Base-by-base conservation (phyloP, 352 stramenopile genomes). In the Phytophthora quininea region DNA sequence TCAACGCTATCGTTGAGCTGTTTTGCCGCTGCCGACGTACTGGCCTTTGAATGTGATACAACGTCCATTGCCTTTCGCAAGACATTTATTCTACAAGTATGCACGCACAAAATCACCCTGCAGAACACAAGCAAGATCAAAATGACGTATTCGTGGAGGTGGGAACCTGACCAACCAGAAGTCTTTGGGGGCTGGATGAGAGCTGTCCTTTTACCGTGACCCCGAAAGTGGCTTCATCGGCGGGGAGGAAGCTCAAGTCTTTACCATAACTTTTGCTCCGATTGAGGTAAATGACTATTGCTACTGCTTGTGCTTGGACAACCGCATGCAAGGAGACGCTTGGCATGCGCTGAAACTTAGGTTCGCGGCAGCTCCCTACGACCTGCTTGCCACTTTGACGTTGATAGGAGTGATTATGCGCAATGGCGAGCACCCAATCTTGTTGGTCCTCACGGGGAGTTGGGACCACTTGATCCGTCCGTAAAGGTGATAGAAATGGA, bases 401-500 rank as follows among this genome's bases (percentile, higher is more conserved):
- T 98, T 3, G 77, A 96, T 47, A 76, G 74, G 9, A 96, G 86
- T 33, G 90, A 98, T 46, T 98, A 98, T 43, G 63, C 96, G 0
- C 72, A 84, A 53, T 80, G 84, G 24, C 77, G 95, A 40, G 73
- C 77, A 0, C 77, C 80, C 1, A 71, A 92, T 8, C 69, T 97
- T 31, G 58, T 74, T 9, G 96, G 96, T 14, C 91, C 96, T 33
- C 76, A 80, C 8, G 91, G 91, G 8, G 89, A 97, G 52, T 62
- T 95, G 3, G 89, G 86, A 4, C 79, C 84, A 4, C 77, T 98
- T 24, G 92, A 98, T 71, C 79, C 82, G 15, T 90, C 88, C 2
- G 79, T 98, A 11, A 89, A 87, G 19, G 83, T 98, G 6, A 86
- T 98, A n/a, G 95, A 98, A 59, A 88, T 98, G 71, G 82, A 96